These are phyloP conservation scores for Xylaria sp. DNA, from an alignment of 2,329 filamentous ascomycete genomes.

Conservation along the genomic window DNA sequence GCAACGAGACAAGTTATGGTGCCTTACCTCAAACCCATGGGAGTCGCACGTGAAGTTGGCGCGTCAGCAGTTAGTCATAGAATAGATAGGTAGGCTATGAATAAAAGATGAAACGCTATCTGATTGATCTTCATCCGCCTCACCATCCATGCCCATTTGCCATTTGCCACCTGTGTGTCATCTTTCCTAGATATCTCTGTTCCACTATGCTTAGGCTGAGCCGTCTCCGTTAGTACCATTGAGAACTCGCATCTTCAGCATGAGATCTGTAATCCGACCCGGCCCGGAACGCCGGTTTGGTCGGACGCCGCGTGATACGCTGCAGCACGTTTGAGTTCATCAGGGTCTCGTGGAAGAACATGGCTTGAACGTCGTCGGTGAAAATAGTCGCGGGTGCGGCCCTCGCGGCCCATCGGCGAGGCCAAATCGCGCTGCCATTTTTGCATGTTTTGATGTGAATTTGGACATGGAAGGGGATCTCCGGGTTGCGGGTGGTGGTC, in stretches of 20 bases:
- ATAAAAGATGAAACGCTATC: background rate
- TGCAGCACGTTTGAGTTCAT: constrained; percentile 22
- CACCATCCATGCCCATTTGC: too few relatives aligned
- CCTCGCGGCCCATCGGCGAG: background rate
- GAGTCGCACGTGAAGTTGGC: background rate
- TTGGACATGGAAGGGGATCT: too few relatives aligned
- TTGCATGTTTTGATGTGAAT: too few relatives aligned
- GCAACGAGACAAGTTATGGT: background rate
- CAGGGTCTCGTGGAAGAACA: constrained; percentile 28
- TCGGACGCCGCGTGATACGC: constrained; percentile 4
- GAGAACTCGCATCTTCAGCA: constrained; percentile 27
- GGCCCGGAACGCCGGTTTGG: constrained; percentile 3
- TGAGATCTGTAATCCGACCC: too few relatives aligned
- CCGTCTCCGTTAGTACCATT: too few relatives aligned
- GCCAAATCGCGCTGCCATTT: too few relatives aligned
- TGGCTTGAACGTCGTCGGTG: constrained; percentile 21
- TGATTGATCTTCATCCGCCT: background rate
- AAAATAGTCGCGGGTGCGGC: constrained; percentile 3
- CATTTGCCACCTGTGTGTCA: too few relatives aligned
- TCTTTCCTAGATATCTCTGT: too few relatives aligned
- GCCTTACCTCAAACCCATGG: background rate
- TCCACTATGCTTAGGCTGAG: too few relatives aligned
- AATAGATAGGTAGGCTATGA: background rate
- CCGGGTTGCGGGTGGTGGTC: background rate
- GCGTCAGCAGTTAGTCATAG: background rate